phyloP scores from a whole-genome alignment of 441 rosid genomes.

The Syzygium syzygioides region DNA sequence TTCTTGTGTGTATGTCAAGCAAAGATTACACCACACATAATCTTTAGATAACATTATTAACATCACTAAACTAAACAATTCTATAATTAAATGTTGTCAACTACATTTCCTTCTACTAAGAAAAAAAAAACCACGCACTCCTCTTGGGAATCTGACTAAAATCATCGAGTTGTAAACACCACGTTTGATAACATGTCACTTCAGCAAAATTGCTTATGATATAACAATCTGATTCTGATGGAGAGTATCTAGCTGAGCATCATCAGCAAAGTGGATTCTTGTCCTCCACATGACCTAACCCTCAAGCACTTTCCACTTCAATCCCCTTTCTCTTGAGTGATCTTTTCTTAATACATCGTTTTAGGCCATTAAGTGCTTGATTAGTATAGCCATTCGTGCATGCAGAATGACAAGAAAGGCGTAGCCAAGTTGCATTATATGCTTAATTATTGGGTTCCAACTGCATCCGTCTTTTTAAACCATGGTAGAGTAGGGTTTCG shows the following conservation, averaged over 20 bases:
- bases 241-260: not conserved
- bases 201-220: not conserved
- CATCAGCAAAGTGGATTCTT: not conserved
- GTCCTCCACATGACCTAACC: not conserved
- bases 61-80: not conserved
- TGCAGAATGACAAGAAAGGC: not conserved
- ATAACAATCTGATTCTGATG: not conserved
- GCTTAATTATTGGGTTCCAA: not conserved
- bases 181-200: not conserved
- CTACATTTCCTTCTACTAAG: not conserved
- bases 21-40: not conserved
- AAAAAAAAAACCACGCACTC: not conserved
- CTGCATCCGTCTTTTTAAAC: not conserved
- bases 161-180: not conserved
- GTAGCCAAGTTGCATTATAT: not conserved
- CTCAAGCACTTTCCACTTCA: not conserved
- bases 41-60: not conserved
- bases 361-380: not conserved
- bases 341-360: not conserved
- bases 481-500: not conserved
- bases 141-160: not conserved
- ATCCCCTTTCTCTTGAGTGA: not conserved
- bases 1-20: not conserved
- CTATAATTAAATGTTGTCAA: not conserved
- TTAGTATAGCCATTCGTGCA: not conserved